Evolutionary conservation across 2,329 filamentous ascomycete species (phyloP).

Genomic region (Metarhizium robertsii): DNA sequence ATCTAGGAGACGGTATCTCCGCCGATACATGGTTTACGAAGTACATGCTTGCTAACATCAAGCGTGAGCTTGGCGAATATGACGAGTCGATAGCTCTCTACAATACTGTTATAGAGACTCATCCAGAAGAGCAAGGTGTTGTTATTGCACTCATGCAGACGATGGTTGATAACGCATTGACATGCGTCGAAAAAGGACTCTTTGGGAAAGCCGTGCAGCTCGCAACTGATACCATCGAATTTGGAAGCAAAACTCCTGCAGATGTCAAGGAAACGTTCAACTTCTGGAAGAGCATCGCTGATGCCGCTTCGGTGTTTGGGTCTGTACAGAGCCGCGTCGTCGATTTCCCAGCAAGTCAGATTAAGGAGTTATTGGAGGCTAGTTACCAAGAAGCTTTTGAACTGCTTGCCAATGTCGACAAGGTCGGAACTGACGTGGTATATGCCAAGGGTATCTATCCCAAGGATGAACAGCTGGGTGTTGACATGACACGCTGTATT

Average conservation of each 20-base stretch:
- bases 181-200: slow-evolving; percentile 69
- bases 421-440: slow-evolving; percentile 37
- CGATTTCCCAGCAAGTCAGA: slow-evolving; percentile 50
- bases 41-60: slow-evolving; percentile 94
- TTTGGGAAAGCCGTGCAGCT: slow-evolving; percentile 75
- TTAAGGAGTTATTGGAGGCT: slow-evolving; percentile 50
- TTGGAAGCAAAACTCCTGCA: slow-evolving; percentile 53
- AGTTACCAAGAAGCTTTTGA: slow-evolving; percentile 47
- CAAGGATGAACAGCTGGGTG: slow-evolving; percentile 36
- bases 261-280: slow-evolving; percentile 71
- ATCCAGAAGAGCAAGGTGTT: slow-evolving; percentile 73
- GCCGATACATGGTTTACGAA: slow-evolving; percentile 88
- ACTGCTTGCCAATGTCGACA: slow-evolving; percentile 61
- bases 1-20: slow-evolving; percentile 35
- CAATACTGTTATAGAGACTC: slow-evolving; percentile 57
- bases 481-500: slow-evolving; percentile 49
- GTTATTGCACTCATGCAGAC: slow-evolving; percentile 82
- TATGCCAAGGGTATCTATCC: slow-evolving; percentile 34
- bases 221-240: slow-evolving; percentile 58
- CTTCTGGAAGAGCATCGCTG: slow-evolving; percentile 86
- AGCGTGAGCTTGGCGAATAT: slow-evolving; percentile 83
- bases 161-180: slow-evolving; percentile 70
- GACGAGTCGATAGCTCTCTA: slow-evolving; percentile 76
- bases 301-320: slow-evolving; percentile 79
- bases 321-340: slow-evolving; percentile 59